A percentile compares a stretch with the other conserved stretches of the same genome.
phyloP scores from a whole-genome alignment of 2,329 filamentous ascomycete genomes.

The Pseudogymnoascus sp. region DNA sequence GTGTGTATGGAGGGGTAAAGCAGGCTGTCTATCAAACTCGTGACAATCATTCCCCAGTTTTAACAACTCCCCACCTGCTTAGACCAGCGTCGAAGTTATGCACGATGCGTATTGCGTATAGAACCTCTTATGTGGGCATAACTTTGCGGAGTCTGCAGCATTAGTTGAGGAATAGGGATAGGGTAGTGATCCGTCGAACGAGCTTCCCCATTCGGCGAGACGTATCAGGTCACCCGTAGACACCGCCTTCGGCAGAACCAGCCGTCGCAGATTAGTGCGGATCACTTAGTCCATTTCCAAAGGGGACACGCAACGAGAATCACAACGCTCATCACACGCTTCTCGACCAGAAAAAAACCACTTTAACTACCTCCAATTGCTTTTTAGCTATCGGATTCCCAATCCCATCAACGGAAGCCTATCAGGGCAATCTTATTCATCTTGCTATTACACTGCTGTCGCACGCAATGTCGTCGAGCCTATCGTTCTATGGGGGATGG shows the following conservation, averaged over 20 bases:
- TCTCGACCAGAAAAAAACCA: background rate
- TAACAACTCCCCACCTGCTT: background rate
- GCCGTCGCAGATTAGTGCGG: background rate
- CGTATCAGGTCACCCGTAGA: slow-evolving; percentile 1
- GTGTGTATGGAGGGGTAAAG: slow-evolving; percentile 1
- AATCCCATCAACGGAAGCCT: background rate
- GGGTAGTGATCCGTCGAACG: background rate
- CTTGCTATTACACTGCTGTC: background rate
- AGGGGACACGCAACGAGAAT: slow-evolving; percentile 6
- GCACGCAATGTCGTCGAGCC: slow-evolving; percentile 4
- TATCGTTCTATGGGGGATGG: slow-evolving; percentile 31
- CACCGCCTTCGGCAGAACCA: slow-evolving; percentile 2
- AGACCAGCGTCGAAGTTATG: background rate
- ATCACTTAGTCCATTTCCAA: slow-evolving; percentile 1
- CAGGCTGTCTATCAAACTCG: background rate
- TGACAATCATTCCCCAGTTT: slow-evolving; percentile 7
- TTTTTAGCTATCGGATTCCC: background rate
- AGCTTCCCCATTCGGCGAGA: background rate
- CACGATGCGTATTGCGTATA: background rate
- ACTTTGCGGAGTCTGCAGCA: background rate
- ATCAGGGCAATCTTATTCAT: background rate
- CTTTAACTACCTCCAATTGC: background rate
- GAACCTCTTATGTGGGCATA: background rate
- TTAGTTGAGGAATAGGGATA: background rate
- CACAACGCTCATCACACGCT: background rate